Evolutionary conservation across 108 stramenopile genomes (phyloP).

Genomic region (Thalassiosira profunda): DNA sequence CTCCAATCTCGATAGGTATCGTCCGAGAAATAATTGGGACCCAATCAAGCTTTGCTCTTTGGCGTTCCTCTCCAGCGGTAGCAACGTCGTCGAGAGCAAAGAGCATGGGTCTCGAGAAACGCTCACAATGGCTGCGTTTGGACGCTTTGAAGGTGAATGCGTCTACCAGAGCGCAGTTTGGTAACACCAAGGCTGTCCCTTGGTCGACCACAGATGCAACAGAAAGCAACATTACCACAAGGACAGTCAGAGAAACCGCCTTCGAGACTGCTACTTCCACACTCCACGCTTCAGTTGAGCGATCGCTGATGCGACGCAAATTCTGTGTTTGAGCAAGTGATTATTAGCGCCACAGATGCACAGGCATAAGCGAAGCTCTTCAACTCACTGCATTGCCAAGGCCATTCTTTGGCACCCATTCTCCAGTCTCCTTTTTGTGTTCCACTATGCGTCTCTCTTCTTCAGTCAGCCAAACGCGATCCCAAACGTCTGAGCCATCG

Average conservation of each 20-base stretch:
- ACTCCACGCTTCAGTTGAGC: no score
- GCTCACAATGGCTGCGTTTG: neutral
- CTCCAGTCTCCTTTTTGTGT: conserved; percentile 52
- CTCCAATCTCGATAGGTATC: conserved; percentile 19
- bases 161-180: neutral
- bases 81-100: neutral
- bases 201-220: no score
- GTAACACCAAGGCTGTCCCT: no score
- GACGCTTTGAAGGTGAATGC: conserved; percentile 2
- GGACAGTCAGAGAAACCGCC: no score
- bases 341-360: no score
- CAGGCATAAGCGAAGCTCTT: no score
- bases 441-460: conserved; percentile 58
- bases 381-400: conserved; percentile 2
- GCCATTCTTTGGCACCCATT: conserved; percentile 49
- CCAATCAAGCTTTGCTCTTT: conserved; percentile 28
- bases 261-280: no score
- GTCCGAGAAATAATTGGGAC: conserved; percentile 44
- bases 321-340: neutral
- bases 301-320: no score
- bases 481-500: conserved; percentile 59
- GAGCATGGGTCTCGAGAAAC: no score
- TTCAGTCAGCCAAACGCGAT: conserved; percentile 72
- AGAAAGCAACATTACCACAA: no score
- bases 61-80: conserved; percentile 7